These are phyloP conservation scores for Magnaporthiopsis incrustans DNA, from an alignment of 2,329 filamentous ascomycete genomes.

Conservation along the genomic window DNA sequence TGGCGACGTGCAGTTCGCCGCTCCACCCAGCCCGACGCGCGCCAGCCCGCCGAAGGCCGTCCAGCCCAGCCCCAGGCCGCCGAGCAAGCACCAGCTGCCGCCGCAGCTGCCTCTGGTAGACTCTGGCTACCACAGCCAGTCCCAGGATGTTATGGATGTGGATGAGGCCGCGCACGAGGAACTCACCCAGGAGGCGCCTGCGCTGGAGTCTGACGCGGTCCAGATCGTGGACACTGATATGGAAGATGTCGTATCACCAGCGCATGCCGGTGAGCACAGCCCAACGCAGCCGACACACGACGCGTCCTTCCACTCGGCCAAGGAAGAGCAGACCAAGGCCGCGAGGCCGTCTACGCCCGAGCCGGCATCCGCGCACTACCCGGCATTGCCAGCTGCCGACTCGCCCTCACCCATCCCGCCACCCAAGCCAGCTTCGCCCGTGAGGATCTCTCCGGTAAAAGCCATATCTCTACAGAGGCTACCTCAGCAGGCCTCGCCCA, in stretches of 20 bases:
- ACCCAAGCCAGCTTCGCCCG: constrained; percentile 4
- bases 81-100: constrained; percentile 22
- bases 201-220: neutral
- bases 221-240: constrained; percentile 13
- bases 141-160: constrained; percentile 40
- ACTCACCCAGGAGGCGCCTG: constrained; percentile 1
- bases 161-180: constrained; percentile 20
- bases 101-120: constrained; percentile 36
- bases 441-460: neutral
- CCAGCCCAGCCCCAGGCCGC: constrained; percentile 23
- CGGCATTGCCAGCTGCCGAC: constrained; percentile 11
- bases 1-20: constrained; percentile 34
- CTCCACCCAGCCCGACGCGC: constrained; percentile 22
- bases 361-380: constrained; percentile 3
- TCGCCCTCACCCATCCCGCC: constrained; percentile 14
- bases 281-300: constrained; percentile 24
- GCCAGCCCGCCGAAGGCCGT: constrained; percentile 25
- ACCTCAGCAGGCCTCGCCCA: constrained; percentile 8
- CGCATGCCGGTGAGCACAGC: constrained; percentile 15
- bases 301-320: constrained; percentile 33
- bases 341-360: constrained; percentile 9
- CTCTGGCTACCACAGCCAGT: constrained; percentile 65
- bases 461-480: neutral
- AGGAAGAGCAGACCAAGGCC: constrained; percentile 33
- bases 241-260: constrained; percentile 7